These are phyloP conservation scores for Boletus reticuloceps DNA, from an alignment of 768 basidiomycete genomes.

Conservation along the genomic window DNA sequence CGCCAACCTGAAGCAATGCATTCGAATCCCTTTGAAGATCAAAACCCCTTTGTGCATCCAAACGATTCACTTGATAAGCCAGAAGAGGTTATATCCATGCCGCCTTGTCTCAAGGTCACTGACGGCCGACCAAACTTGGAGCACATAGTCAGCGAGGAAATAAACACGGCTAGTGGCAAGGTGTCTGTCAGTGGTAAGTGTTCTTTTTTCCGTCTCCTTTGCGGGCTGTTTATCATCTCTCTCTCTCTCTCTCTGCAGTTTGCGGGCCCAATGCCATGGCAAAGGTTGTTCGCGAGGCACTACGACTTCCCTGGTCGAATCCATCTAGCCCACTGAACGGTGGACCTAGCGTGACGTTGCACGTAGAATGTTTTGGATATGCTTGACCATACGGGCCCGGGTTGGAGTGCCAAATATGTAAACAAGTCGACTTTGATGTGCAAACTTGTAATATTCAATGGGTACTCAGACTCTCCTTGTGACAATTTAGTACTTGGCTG, in stretches of 20 bases:
- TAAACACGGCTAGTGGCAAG: conserved; percentile 28
- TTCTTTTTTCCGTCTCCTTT: neutral
- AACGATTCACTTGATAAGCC: neutral
- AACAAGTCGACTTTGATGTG: too few relatives aligned
- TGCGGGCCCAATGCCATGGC: conserved; percentile 43
- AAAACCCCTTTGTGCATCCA: neutral
- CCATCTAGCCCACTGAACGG: conserved; percentile 27
- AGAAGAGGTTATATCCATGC: neutral
- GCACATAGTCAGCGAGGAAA: conserved; percentile 35
- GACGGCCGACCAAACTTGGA: conserved; percentile 42
- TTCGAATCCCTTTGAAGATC: neutral
- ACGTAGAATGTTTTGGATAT: conserved; percentile 36
- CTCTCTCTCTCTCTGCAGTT: neutral
- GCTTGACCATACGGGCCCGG: conserved; percentile 8
- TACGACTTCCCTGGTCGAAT: conserved; percentile 34
- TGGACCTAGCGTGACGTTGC: conserved; percentile 33
- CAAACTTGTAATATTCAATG: too few relatives aligned
- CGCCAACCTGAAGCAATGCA: neutral
- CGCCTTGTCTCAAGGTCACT: conserved; percentile 21
- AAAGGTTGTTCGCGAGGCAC: conserved; percentile 33
- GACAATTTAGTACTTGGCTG: too few relatives aligned
- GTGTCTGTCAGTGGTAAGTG: conserved; percentile 45
- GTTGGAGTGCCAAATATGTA: too few relatives aligned
- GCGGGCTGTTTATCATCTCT: neutral
- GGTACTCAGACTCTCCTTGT: too few relatives aligned